These are phyloP conservation scores for Penicillium sp. DNA, from an alignment of 2,329 filamentous ascomycete species.

Conservation along the genomic window DNA sequence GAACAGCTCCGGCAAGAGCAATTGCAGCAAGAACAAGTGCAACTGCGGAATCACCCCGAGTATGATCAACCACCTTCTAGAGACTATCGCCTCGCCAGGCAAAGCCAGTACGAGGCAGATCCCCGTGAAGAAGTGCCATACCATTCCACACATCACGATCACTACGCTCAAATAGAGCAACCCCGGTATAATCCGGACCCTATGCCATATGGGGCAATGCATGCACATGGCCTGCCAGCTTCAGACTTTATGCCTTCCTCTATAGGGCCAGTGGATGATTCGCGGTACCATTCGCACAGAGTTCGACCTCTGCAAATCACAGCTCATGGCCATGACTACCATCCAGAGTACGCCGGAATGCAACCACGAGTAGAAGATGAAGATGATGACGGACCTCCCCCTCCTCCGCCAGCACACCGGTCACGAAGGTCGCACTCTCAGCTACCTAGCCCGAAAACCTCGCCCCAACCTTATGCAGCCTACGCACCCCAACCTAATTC, in stretches of 20 bases:
- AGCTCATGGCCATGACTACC: conserved; percentile 24
- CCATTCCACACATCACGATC: conserved; percentile 14
- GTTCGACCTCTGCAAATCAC: conserved; percentile 21
- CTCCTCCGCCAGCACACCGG: conserved; percentile 32
- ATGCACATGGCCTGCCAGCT: conserved; percentile 15
- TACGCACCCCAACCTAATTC: conserved; percentile 20
- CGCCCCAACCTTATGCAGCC: conserved; percentile 21
- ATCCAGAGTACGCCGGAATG: conserved; percentile 37
- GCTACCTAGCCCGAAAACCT: conserved; percentile 21
- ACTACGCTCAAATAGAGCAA: conserved; percentile 18
- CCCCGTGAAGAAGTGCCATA: conserved; percentile 12
- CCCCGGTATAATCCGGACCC: conserved; percentile 20
- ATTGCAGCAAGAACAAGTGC: conserved; percentile 10
- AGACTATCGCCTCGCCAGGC: conserved; percentile 19
- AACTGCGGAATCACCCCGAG: conserved; percentile 19
- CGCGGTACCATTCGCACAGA: conserved; percentile 22
- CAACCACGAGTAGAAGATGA: conserved; percentile 43
- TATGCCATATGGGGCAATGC: conserved; percentile 16
- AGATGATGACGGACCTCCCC: conserved; percentile 31
- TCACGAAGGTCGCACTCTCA: conserved; percentile 24
- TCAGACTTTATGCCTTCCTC: conserved; percentile 15
- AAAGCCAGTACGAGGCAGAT: conserved; percentile 16
- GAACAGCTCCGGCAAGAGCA: neutral
- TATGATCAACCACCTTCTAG: conserved; percentile 20
- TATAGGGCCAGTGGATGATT: conserved; percentile 16